These are phyloP conservation scores for Podila epicladia DNA, from an alignment of 192 early-diverging fungal genomes.

Conservation along the genomic window DNA sequence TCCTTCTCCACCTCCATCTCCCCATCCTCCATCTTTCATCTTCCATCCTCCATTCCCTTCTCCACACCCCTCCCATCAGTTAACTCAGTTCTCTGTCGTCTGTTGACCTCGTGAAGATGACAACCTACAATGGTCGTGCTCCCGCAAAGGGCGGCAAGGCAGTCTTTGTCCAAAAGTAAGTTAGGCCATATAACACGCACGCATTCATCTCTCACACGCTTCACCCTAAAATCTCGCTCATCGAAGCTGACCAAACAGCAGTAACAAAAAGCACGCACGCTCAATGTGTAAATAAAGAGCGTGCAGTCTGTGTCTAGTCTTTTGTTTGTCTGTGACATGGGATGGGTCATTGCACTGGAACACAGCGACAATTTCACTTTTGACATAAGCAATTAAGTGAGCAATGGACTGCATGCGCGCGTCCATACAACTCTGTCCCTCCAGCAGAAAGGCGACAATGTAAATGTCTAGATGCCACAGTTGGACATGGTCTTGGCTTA, in stretches of 20 bases:
- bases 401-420: no score
- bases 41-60: background rate
- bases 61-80: background rate
- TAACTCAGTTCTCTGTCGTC: background rate
- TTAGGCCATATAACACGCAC: background rate
- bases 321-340: no score
- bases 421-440: no score
- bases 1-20: background rate
- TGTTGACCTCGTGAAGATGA: slow-evolving; percentile 9
- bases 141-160: slow-evolving; percentile 29
- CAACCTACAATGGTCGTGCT: slow-evolving; percentile 31
- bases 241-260: background rate
- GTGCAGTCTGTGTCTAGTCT: no score
- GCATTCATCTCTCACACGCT: background rate
- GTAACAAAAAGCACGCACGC: no score
- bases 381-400: no score
- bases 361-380: no score
- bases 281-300: no score
- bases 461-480: no score
- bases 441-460: no score
- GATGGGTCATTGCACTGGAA: no score
- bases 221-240: background rate
- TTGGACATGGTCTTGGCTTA: no score
- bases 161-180: slow-evolving; percentile 33
- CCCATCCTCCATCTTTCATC: background rate